Evolutionary conservation across 2,329 filamentous ascomycete species (phyloP).

Genomic region (Aschersonia sp.): DNA sequence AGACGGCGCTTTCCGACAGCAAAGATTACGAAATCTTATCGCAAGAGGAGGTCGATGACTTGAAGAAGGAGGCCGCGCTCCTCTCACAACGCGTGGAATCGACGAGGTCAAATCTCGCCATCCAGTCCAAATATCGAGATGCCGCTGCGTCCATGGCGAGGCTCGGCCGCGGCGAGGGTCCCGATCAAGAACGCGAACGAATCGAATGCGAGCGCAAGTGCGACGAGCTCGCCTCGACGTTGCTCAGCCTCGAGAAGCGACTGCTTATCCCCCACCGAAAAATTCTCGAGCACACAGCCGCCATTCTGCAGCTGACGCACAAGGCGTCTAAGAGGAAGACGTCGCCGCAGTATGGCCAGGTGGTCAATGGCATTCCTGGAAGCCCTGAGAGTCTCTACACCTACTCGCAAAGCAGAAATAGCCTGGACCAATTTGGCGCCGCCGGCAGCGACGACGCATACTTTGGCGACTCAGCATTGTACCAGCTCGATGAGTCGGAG

Average conservation of each 20-base stretch:
- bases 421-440: constrained; percentile 34
- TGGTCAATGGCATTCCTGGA: constrained; percentile 47
- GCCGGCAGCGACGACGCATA: constrained; percentile 38
- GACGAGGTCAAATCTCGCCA: constrained; percentile 64
- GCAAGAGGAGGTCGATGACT: constrained; percentile 75
- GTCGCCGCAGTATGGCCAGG: constrained; percentile 24
- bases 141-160: constrained; percentile 76
- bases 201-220: constrained; percentile 64
- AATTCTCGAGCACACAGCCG: constrained; percentile 80
- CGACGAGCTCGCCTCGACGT: constrained; percentile 67
- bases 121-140: constrained; percentile 90
- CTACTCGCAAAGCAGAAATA: constrained; percentile 46
- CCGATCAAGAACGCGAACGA: constrained; percentile 56
- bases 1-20: constrained; percentile 85
- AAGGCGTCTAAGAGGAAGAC: constrained; percentile 49
- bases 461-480: constrained; percentile 67
- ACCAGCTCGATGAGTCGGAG: constrained; percentile 52
- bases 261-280: constrained; percentile 60
- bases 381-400: constrained; percentile 67
- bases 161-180: constrained; percentile 33
- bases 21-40: constrained; percentile 73
- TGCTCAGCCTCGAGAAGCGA: constrained; percentile 67
- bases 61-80: constrained; percentile 74
- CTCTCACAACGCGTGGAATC: constrained; percentile 68
- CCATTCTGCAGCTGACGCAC: constrained; percentile 82